These are phyloP conservation scores for Parathielavia appendiculata DNA, from an alignment of 495 filamentous ascomycete genomes.

Conservation along the genomic window DNA sequence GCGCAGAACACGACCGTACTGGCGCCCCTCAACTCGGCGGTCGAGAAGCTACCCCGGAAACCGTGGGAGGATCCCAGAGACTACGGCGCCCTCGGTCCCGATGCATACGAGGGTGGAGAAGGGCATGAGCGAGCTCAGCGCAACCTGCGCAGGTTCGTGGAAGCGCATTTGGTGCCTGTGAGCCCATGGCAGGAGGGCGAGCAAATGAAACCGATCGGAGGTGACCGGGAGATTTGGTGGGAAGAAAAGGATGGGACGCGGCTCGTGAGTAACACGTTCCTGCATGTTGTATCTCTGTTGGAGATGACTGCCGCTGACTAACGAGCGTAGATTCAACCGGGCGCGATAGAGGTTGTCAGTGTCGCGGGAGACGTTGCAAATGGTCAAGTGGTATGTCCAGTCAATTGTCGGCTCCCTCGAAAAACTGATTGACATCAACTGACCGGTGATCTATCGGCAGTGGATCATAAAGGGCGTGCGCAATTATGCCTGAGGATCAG, in stretches of 20 bases:
- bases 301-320: constrained; percentile 3
- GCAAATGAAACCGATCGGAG: constrained; percentile 65
- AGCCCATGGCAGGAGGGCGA: constrained; percentile 77
- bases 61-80: constrained; percentile 91
- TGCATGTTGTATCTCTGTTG: not conserved
- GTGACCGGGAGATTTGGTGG: constrained; percentile 69
- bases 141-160: constrained; percentile 80
- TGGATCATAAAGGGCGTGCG: constrained; percentile 67
- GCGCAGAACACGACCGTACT: constrained; percentile 79
- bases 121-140: constrained; percentile 73
- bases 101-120: constrained; percentile 72
- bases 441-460: constrained; percentile 15
- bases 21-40: constrained; percentile 76
- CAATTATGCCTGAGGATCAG: constrained; percentile 47
- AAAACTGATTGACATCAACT: not conserved
- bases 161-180: constrained; percentile 72
- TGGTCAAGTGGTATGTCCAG: constrained; percentile 67
- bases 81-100: constrained; percentile 63
- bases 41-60: constrained; percentile 76
- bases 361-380: constrained; percentile 71
- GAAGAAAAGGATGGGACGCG: constrained; percentile 65
- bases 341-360: constrained; percentile 64
- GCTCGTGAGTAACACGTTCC: constrained; percentile 49
- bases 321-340: constrained; percentile 66
- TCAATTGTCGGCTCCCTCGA: not conserved